Conservation (phyloP, 2,329 filamentous ascomycete genomes). For the Cordyceps cicadae region DNA sequence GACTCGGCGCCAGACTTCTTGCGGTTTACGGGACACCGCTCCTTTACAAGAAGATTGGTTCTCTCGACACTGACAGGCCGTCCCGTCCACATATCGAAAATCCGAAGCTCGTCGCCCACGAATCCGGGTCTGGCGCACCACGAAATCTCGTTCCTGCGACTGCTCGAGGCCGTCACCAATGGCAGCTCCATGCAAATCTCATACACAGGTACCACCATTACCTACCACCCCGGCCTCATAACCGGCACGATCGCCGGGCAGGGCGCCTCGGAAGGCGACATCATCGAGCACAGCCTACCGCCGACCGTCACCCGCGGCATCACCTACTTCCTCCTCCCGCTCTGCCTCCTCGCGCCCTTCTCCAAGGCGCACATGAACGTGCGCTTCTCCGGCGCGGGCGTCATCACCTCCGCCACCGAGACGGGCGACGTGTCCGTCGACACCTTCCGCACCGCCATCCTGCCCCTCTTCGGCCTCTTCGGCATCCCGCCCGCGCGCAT, state of each 20-base stretch:
- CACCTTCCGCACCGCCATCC: constrained; percentile 83
- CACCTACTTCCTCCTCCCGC: constrained; percentile 83
- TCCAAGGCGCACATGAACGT: constrained; percentile 87
- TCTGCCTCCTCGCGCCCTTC: constrained; percentile 88
- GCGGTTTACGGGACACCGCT: constrained; percentile 75
- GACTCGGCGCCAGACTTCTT: constrained; percentile 46
- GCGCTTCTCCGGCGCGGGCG: constrained; percentile 79
- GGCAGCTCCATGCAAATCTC: constrained; percentile 92
- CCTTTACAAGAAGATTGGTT: constrained; percentile 75
- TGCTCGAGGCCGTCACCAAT: constrained; percentile 92
- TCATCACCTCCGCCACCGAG: constrained; percentile 81
- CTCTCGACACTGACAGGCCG: constrained; percentile 86
- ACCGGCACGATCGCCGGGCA: constrained; percentile 72
- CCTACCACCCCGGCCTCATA: constrained; percentile 87
- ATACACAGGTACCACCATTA: constrained; percentile 87
- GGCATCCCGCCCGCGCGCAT: constrained; percentile 74
- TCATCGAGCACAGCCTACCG: constrained; percentile 74
- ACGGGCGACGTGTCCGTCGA: constrained; percentile 85
- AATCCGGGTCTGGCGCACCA: constrained; percentile 83
- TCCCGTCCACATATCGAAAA: constrained; percentile 85
- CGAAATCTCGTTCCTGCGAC: constrained; percentile 90
- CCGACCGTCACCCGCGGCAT: constrained; percentile 70
- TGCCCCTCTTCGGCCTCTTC: constrained; percentile 84
- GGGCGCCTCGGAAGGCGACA: constrained; percentile 60
- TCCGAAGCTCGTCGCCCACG: constrained; percentile 77